Evolutionary conservation across 1,284 basidiomycete genomes (phyloP).

Genomic region (Cystobasidium sp.): DNA sequence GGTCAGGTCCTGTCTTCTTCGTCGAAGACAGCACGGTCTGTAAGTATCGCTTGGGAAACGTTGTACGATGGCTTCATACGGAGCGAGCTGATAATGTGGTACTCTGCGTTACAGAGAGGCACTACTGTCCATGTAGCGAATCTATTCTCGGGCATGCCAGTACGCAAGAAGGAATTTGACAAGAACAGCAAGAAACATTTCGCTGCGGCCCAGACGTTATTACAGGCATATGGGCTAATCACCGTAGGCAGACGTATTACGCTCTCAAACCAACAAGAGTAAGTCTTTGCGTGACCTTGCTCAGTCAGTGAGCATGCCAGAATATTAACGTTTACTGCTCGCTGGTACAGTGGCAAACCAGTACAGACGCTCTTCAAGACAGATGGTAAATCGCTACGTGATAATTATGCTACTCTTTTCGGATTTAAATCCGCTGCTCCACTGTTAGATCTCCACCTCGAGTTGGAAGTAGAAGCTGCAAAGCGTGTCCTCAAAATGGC

Average conservation of each 20-base stretch:
- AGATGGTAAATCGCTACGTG: conserved; percentile 67
- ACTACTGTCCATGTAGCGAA: conserved; percentile 78
- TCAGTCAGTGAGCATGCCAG: not conserved
- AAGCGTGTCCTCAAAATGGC: conserved; percentile 55
- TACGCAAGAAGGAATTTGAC: conserved; percentile 88
- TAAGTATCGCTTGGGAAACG: conserved; percentile 49
- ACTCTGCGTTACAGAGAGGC: conserved; percentile 67
- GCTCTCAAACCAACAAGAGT: conserved; percentile 73
- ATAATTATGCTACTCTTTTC: conserved; percentile 79
- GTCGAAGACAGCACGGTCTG: conserved; percentile 26
- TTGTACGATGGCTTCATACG: conserved; percentile 51
- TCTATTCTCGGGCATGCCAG: conserved; percentile 82
- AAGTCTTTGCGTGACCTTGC: not conserved
- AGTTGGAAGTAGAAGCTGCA: conserved; percentile 71
- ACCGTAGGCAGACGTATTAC: conserved; percentile 69
- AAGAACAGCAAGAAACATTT: conserved; percentile 89
- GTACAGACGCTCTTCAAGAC: conserved; percentile 70
- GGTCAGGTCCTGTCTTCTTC: conserved; percentile 62
- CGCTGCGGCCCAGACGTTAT: conserved; percentile 76
- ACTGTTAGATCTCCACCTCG: conserved; percentile 73
- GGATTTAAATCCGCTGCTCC: conserved; percentile 77
- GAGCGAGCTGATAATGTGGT: too few species aligned
- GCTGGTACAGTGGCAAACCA: conserved; percentile 66
- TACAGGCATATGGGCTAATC: conserved; percentile 89
- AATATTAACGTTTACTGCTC: not conserved